Evolutionary conservation across 1,284 basidiomycete genomes (phyloP).

Genomic region (Leccinum griseonigrum): DNA sequence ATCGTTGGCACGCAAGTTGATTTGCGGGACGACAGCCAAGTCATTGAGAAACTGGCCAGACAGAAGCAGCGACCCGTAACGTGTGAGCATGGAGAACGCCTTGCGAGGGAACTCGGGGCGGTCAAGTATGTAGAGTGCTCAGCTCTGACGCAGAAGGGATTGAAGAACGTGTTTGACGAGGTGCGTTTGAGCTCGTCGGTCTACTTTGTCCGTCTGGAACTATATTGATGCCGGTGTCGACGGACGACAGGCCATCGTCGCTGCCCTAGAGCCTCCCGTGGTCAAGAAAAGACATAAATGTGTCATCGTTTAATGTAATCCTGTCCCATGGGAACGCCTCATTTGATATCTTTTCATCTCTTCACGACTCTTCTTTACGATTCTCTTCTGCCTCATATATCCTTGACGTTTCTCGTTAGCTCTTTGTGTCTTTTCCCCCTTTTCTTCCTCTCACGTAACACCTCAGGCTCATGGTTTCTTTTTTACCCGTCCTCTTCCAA

Average conservation of each 20-base stretch:
- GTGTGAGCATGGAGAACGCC: constrained; percentile 86
- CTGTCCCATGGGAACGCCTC: constrained; percentile 27
- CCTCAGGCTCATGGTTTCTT: constrained; percentile 23
- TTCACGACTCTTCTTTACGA: constrained; percentile 33
- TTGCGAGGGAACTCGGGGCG: constrained; percentile 93
- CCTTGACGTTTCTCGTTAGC: constrained; percentile 30
- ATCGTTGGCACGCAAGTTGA: constrained; percentile 99
- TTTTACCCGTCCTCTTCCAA: constrained; percentile 23
- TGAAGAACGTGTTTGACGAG: constrained; percentile 99
- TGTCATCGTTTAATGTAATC: constrained; percentile 70
- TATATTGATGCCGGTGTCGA: constrained; percentile 9
- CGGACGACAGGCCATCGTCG: constrained; percentile 84
- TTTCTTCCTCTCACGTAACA: constrained; percentile 21
- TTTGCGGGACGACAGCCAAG: constrained; percentile 89
- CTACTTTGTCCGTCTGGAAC: neutral
- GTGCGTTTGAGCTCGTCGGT: constrained; percentile 41
- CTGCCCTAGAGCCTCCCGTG: constrained; percentile 95
- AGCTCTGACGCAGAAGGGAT: constrained; percentile 96
- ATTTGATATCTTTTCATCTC: constrained; percentile 35
- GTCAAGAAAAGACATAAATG: constrained; percentile 84
- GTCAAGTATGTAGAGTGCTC: constrained; percentile 99
- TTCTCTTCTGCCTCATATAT: constrained; percentile 37
- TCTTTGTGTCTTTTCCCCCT: constrained; percentile 16
- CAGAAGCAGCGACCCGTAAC: constrained; percentile 96
- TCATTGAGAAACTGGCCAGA: constrained; percentile 92